Evolutionary conservation across 2,329 filamentous ascomycete genomes (phyloP), one percentile per base, ranked within the genome.

Genomic region (Hypoxylon sp.): DNA sequence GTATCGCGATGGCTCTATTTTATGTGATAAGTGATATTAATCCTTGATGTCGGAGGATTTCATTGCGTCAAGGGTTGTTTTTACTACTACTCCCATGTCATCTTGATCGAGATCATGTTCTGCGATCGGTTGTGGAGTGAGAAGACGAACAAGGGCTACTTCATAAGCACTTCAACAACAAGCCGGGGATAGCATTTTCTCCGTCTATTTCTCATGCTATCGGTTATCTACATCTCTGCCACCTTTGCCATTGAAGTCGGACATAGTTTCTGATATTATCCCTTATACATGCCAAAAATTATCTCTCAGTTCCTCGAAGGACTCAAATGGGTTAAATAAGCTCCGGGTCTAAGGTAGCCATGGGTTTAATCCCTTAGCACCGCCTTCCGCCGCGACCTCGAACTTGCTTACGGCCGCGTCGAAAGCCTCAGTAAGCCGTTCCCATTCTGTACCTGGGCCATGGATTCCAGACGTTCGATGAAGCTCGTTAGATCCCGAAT

Each of bases 231-330:
- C n/a, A n/a, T 41, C n/a, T 41, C 5, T 9, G 13, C 1, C 5
- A 17, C 36, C 5, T 9, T 9, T 14, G 17, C 17, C 17, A 30
- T 19, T 9, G 28, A n/a, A n/a, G n/a, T n/a, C n/a, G n/a, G 25
- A 11, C 32, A 32, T 23, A 21, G 32, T 38, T 52, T 52, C 49
- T 10, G 5, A 23, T 52, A 52, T 32, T 52, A 52, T 32, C 10
- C 32, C 36, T 3, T 41, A 41, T 3, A 41, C 5, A 9, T n/a
- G 3, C 28, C n/a, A 34, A 9, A n/a, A 5, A 17, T 50, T 23
- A 23, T 50, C 25, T 3, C 32, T 25, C 19, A 46, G 21, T 3
- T 14, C 2, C 21, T 3, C 21, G 10, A 23, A 46, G 21, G 1
- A 3, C 11, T 6, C 11, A 19, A 1, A 4, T 25, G 9, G 13